Evolutionary conservation across 1,284 basidiomycete genomes (phyloP).

Genomic region (Rhodotorula sp.): DNA sequence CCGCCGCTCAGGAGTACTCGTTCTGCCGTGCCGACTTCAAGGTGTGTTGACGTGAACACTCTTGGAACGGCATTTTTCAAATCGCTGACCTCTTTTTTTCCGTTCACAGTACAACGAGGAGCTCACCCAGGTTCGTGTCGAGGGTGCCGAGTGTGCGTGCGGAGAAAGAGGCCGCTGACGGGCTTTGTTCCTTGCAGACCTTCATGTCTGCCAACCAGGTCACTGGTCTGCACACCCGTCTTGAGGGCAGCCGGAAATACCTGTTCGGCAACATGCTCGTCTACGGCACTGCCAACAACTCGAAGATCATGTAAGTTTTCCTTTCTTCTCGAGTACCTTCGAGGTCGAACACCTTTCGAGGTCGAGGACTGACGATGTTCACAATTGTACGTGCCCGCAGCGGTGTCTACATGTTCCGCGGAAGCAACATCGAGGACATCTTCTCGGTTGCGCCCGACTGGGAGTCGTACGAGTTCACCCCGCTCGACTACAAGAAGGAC

Average conservation of each 20-base stretch:
- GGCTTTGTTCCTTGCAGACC: constrained; percentile 34
- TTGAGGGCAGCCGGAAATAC: constrained; percentile 64
- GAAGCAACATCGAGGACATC: constrained; percentile 64
- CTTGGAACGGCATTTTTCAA: too few species aligned
- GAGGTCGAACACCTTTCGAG: background rate
- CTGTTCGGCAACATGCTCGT: constrained; percentile 75
- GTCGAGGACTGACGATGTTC: too few species aligned
- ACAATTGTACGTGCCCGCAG: too few species aligned
- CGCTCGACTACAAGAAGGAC: constrained; percentile 62
- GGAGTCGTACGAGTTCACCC: constrained; percentile 81
- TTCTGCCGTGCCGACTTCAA: constrained; percentile 46
- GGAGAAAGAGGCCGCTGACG: background rate
- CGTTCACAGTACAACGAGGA: constrained; percentile 94
- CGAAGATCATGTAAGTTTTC: constrained; percentile 58
- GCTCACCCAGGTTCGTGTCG: constrained; percentile 63
- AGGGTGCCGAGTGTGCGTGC: background rate
- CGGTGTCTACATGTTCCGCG: constrained; percentile 79
- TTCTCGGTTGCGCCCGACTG: constrained; percentile 81
- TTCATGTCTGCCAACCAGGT: constrained; percentile 82
- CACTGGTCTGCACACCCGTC: constrained; percentile 90
- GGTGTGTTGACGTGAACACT: background rate
- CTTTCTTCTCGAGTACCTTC: background rate
- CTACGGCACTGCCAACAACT: constrained; percentile 74
- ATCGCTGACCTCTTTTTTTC: constrained; percentile 64
- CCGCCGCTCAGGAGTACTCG: constrained; percentile 84